A percentile compares a stretch with the other conserved stretches of the same genome.
phyloP scores from a whole-genome alignment of 2,329 filamentous ascomycete genomes.

The Phialophora expanda region DNA sequence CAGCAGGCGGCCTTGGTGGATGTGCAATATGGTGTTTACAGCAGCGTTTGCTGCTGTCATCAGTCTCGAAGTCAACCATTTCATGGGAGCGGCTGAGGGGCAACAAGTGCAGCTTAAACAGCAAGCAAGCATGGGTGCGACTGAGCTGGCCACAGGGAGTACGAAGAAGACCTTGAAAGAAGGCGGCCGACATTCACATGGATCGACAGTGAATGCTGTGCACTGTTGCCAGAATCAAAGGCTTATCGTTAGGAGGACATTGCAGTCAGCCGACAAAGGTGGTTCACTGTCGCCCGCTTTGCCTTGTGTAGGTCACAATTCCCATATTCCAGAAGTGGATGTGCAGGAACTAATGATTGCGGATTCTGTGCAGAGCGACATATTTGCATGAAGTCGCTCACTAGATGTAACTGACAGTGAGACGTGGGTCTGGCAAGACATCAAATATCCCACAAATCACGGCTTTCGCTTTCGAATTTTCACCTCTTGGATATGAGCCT shows the following conservation, averaged over 20 bases:
- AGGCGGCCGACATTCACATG: not conserved
- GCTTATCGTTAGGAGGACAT: not conserved
- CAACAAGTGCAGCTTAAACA: not conserved
- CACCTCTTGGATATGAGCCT: constrained; percentile 17
- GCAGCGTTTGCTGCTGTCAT: not conserved
- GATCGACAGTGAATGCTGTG: not conserved
- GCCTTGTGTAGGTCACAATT: constrained; percentile 16
- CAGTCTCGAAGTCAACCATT: not conserved
- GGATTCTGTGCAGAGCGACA: constrained; percentile 2
- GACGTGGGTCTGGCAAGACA: constrained; percentile 7
- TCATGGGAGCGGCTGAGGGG: not conserved
- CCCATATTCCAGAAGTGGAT: constrained; percentile 4
- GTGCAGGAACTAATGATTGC: constrained; percentile 13
- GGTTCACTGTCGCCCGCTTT: constrained; percentile 6
- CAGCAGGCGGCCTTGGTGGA: not conserved
- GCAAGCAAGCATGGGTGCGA: not conserved
- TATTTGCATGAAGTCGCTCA: not conserved
- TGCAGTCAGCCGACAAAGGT: not conserved
- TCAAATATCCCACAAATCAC: not conserved
- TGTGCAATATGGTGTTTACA: not conserved
- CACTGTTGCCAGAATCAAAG: not conserved
- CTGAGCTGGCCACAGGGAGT: not conserved
- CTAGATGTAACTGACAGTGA: not conserved
- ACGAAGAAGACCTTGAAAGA: not conserved
- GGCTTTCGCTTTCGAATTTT: constrained; percentile 13